These are phyloP conservation scores for Backusella macrospora DNA, from an alignment of 192 early-diverging fungal species.

Conservation along the genomic window DNA sequence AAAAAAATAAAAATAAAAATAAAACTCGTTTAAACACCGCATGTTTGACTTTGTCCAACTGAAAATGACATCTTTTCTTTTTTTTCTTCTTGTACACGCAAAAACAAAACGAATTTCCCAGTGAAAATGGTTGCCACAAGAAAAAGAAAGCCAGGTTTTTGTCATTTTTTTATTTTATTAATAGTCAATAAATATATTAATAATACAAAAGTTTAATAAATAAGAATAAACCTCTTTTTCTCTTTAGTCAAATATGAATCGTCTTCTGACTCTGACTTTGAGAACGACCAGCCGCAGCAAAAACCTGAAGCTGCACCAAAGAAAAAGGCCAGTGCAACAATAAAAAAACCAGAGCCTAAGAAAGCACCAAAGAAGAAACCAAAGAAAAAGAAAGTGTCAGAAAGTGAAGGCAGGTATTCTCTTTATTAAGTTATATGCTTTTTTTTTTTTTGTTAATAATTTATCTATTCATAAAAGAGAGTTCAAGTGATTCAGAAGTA, in stretches of 20 bases:
- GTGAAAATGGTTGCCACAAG: background rate
- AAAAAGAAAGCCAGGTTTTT: constrained; percentile 7
- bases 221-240: background rate
- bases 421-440: background rate
- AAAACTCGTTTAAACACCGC: no score
- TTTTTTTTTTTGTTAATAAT: background rate
- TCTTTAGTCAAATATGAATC: background rate
- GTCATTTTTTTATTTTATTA: no score
- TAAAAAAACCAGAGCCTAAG: background rate
- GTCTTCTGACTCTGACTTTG: constrained; percentile 4
- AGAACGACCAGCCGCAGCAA: background rate
- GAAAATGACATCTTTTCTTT: no score
- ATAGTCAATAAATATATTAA: background rate
- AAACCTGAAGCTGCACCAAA: background rate
- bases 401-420: background rate
- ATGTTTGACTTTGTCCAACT: no score
- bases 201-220: background rate
- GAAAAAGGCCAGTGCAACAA: background rate
- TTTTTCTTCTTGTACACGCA: no score
- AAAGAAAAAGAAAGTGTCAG: background rate
- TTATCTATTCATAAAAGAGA: background rate
- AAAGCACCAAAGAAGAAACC: background rate
- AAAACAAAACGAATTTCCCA: no score
- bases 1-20: no score
- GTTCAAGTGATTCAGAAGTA: background rate